These are phyloP conservation scores for Blastobotrys robertii DNA, from an alignment of 805 yeast species.

Conservation along the genomic window DNA sequence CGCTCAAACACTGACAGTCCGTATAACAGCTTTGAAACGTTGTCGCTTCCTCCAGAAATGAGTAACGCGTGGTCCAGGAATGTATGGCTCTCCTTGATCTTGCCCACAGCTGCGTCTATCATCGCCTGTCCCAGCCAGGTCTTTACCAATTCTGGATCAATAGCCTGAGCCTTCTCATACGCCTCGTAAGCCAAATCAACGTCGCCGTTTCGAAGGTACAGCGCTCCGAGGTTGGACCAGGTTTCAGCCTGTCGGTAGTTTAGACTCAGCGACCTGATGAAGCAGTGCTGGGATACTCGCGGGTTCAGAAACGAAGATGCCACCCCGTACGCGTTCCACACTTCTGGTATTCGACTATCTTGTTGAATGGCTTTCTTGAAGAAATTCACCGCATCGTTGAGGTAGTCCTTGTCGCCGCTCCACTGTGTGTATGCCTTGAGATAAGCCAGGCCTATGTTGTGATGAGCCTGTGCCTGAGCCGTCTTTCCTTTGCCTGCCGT, in stretches of 20 bases:
- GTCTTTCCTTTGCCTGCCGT: constrained; percentile 17
- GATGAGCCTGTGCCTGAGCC: constrained; percentile 35
- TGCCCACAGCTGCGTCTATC: constrained; percentile 26
- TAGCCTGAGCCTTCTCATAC: constrained; percentile 62
- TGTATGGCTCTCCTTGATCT: constrained; percentile 39
- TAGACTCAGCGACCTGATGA: constrained; percentile 66
- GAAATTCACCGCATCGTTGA: constrained; percentile 44
- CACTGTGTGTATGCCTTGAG: constrained; percentile 36
- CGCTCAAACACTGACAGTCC: constrained; percentile 47
- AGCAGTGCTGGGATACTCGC: constrained; percentile 83
- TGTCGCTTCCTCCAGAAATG: constrained; percentile 63
- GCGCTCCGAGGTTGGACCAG: constrained; percentile 77
- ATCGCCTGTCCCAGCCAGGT: constrained; percentile 89
- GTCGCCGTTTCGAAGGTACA: constrained; percentile 64
- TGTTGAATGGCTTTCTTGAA: constrained; percentile 60
- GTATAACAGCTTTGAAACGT: constrained; percentile 61
- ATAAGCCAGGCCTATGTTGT: constrained; percentile 64
- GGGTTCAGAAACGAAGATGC: constrained; percentile 57
- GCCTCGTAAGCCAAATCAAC: constrained; percentile 63
- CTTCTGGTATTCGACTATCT: constrained; percentile 59
- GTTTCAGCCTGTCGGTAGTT: constrained; percentile 56
- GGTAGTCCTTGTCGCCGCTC: constrained; percentile 22
- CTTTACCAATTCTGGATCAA: constrained; percentile 63
- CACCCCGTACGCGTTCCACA: constrained; percentile 80
- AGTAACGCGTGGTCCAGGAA: constrained; percentile 71